These are phyloP conservation scores for Debaryomyces sp. DNA, from an alignment of 1,139 yeast species.

Conservation along the genomic window DNA sequence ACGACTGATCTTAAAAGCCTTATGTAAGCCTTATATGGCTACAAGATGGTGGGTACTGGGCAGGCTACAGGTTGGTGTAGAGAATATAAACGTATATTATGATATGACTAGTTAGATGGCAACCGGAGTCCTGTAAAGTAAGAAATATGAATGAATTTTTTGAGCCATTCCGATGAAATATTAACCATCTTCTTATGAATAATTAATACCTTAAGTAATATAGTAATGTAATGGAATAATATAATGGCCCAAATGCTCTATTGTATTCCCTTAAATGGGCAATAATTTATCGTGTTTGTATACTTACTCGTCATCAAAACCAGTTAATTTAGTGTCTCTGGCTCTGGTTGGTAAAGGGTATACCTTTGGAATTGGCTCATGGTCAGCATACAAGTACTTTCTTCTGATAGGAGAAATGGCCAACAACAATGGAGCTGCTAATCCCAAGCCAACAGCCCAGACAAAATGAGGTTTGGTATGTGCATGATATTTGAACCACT, in stretches of 20 bases:
- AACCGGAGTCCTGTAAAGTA: not conserved
- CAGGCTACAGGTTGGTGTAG: not conserved
- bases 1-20: not conserved
- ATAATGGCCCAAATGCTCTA: conserved; percentile 1
- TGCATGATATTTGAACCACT: conserved; percentile 82
- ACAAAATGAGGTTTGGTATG: conserved; percentile 80
- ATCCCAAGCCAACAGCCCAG: conserved; percentile 65
- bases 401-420: conserved; percentile 71
- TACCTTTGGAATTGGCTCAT: conserved; percentile 64
- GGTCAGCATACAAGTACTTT: conserved; percentile 66
- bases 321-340: conserved; percentile 51
- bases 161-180: not conserved
- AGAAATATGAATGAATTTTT: not conserved
- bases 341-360: conserved; percentile 70
- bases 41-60: not conserved
- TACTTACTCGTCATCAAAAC: conserved; percentile 53
- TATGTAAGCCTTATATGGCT: not conserved
- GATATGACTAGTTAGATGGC: not conserved
- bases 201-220: not conserved
- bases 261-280: not conserved
- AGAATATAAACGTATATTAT: conserved; percentile 4
- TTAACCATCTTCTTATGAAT: not conserved
- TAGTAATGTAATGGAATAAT: conserved; percentile 1
- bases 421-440: conserved; percentile 66
- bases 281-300: conserved; percentile 1